These are phyloP conservation scores for Tulasnella sp. DNA, from an alignment of 768 basidiomycete species.

Conservation along the genomic window DNA sequence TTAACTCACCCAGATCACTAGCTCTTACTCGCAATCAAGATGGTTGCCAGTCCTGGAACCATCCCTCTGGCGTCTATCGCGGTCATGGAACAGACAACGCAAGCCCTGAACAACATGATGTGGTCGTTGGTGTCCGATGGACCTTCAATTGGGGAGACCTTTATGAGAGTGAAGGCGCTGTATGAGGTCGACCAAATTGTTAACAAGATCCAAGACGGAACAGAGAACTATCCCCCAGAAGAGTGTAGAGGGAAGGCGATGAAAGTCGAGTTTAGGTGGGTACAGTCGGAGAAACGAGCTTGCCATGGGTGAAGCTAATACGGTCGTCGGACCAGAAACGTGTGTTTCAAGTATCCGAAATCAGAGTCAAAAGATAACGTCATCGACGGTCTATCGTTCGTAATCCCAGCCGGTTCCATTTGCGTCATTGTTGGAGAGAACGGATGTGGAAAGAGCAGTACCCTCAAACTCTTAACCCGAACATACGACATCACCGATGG, in stretches of 20 bases:
- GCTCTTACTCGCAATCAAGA: constrained; percentile 11
- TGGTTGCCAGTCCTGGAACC: constrained; percentile 4
- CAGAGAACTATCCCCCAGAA: constrained; percentile 16
- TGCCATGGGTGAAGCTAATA: not conserved
- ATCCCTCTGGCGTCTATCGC: constrained; percentile 4
- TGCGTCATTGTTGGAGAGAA: constrained; percentile 58
- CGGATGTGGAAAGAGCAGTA: constrained; percentile 44
- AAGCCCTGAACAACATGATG: not conserved
- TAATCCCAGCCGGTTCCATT: constrained; percentile 44
- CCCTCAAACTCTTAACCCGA: constrained; percentile 34
- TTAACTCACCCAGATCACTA: not conserved
- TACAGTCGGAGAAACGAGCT: not conserved
- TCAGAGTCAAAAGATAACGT: constrained; percentile 36
- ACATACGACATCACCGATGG: constrained; percentile 33
- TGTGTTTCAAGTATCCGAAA: constrained; percentile 51
- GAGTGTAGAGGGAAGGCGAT: constrained; percentile 17
- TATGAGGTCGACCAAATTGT: constrained; percentile 26
- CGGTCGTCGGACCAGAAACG: constrained; percentile 40
- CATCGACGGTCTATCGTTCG: constrained; percentile 38
- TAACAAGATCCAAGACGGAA: constrained; percentile 23
- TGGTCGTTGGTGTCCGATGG: not conserved
- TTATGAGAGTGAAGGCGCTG: constrained; percentile 18
- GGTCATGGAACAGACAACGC: constrained; percentile 6
- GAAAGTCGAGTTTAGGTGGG: constrained; percentile 29
- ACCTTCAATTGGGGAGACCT: constrained; percentile 12